A percentile compares a stretch with the other conserved stretches of the same genome.
Evolutionary conservation across 306 rosid species (phyloP).

Genomic region (Rubus parviflorus): DNA sequence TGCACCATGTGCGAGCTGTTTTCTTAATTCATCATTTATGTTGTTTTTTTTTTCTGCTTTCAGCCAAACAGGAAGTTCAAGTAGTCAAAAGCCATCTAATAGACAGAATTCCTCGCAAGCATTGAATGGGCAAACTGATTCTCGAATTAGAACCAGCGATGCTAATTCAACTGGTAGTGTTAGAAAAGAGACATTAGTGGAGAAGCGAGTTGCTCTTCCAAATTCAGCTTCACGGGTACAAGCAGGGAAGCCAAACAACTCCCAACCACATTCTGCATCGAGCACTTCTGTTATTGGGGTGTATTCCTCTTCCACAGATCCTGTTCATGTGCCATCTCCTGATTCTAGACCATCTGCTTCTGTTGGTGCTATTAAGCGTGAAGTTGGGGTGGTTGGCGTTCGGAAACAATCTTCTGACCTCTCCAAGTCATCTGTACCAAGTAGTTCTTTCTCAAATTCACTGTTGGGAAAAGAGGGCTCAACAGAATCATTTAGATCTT

Average conservation of each 20-base stretch:
- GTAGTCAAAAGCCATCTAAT: conserved; percentile 53
- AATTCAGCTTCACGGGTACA: conserved; percentile 46
- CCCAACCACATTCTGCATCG: conserved; percentile 53
- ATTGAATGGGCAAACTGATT: conserved; percentile 52
- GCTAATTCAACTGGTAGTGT: conserved; percentile 32
- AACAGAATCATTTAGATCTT: conserved; percentile 64
- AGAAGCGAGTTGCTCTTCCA: conserved; percentile 42
- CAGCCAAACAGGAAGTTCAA: conserved; percentile 55
- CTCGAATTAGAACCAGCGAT: conserved; percentile 43
- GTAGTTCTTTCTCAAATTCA: conserved; percentile 55
- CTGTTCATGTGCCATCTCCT: conserved; percentile 98
- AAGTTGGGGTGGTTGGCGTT: conserved; percentile 89
- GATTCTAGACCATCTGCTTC: conserved; percentile 83
- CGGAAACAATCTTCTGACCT: conserved; percentile 70
- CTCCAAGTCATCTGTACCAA: conserved; percentile 51
- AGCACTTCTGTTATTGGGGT: conserved; percentile 78
- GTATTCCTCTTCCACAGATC: conserved; percentile 95
- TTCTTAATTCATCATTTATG: conserved; percentile 5
- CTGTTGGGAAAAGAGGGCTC: conserved; percentile 58
- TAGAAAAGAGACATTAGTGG: conserved; percentile 48
- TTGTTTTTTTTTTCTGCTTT: conserved; percentile 19
- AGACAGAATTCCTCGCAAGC: conserved; percentile 50
- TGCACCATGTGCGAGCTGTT: not conserved
- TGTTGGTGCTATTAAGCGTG: conserved; percentile 97
- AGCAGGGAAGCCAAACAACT: conserved; percentile 48